phyloP scores from a whole-genome alignment of 148 eudicot genomes.

The Rhododendron mucronatum region DNA sequence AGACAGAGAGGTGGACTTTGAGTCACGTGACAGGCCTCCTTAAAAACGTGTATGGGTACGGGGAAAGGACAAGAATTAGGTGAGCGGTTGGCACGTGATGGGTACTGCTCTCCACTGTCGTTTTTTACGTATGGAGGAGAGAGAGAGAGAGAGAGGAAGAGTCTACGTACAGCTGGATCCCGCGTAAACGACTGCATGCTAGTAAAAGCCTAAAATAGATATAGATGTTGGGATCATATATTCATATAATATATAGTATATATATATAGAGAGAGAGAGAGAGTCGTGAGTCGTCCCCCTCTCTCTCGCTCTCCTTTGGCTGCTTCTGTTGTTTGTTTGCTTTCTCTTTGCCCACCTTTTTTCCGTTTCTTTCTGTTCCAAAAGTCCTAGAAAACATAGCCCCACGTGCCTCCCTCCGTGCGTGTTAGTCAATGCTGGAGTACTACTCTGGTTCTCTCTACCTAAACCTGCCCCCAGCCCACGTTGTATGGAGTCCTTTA shows the following conservation, averaged over 20 bases:
- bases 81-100: not conserved
- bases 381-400: not conserved
- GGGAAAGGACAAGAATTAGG: not conserved
- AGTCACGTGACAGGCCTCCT: not conserved
- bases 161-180: not conserved
- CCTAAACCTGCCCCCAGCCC: not conserved
- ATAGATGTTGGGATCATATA: no score
- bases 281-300: no score
- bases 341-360: not conserved
- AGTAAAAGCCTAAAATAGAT: not conserved
- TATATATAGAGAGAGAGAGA: not conserved
- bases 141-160: not conserved
- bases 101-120: not conserved
- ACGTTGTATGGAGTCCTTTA: not conserved
- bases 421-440: not conserved
- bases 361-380: not conserved
- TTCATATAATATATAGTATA: no score
- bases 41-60: not conserved
- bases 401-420: not conserved
- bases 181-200: not conserved
- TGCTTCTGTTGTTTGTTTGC: not conserved
- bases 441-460: not conserved
- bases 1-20: not conserved
- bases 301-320: not conserved
- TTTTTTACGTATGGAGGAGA: not conserved